These are phyloP conservation scores for Paramyrothecium sp. DNA, from an alignment of 2,329 filamentous ascomycete genomes.

Conservation along the genomic window DNA sequence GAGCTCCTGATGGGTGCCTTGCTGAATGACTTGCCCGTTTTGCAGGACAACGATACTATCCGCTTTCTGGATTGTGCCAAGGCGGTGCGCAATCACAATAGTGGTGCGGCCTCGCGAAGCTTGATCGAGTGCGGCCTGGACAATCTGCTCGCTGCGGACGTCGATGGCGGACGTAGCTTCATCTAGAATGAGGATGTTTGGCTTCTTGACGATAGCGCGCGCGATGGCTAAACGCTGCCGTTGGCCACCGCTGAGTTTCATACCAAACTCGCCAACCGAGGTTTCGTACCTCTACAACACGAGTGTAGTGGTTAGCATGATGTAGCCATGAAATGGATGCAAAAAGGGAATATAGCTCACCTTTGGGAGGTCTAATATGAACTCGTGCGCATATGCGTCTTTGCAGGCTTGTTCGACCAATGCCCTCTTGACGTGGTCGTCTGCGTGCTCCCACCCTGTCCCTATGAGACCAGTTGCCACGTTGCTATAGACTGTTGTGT, in stretches of 20 bases:
- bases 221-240: constrained; percentile 60
- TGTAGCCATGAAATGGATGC: background rate
- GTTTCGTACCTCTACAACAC: background rate
- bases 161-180: constrained; percentile 58
- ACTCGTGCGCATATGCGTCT: background rate
- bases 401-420: background rate
- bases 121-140: constrained; percentile 50
- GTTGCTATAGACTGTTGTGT: background rate
- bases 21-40: constrained; percentile 57
- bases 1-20: constrained; percentile 56
- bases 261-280: constrained; percentile 55
- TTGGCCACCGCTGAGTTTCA: constrained; percentile 61
- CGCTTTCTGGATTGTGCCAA: constrained; percentile 54
- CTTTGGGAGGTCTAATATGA: background rate
- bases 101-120: constrained; percentile 56
- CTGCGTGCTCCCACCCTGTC: constrained; percentile 37
- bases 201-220: constrained; percentile 31
- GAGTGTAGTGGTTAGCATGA: background rate
- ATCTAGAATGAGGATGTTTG: constrained; percentile 57
- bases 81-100: constrained; percentile 58
- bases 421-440: background rate
- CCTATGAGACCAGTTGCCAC: constrained; percentile 29
- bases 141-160: constrained; percentile 38
- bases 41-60: constrained; percentile 63
- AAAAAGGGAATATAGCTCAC: background rate